Base-by-base conservation (phyloP, 345 rosid species). In the Rhodamnia rubescens region DNA sequence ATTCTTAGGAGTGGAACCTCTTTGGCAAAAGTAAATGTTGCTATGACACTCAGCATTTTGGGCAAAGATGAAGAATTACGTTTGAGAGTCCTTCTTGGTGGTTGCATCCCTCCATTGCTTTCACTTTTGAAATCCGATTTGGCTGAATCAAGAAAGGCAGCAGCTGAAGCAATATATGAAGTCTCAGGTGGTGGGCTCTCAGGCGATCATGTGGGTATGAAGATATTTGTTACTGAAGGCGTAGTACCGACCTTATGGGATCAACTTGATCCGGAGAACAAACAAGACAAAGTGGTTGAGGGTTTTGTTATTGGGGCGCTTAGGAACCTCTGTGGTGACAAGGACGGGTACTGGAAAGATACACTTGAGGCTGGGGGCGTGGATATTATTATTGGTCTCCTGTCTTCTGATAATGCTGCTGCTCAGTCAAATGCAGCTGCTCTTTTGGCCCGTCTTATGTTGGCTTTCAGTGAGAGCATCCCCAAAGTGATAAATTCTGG, bases 381-480 rank as follows among this genome's bases (percentile, higher is more conserved):
- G 20, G 92, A 93, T 91, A 92, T 92, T 85, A 94, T 95, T 82
- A 90, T 95, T 69, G 91, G 90, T 56, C 96, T 95, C 90, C 87
- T 96, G 53, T 92, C 94, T 84, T 96, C 99, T 82, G 98, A 92
- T 86, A 94, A 92, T 86, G 87, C 93, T 24, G 90, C 92, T 87
- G 89, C 98, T 85, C 96, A 93, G 89, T 90, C 98, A 85, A 95
- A 95, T 87, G 94, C 98, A 75, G 99, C 99, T 85, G 92, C 98
- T 89, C 96, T 96, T 14, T 92, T 96, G 93, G 98, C 98, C 56
- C 92, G 93, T 83, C 86, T 96, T 84, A 89, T 93, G 90, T 88
- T 92, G 91, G 92, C 92, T 83, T 94, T 96, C 85, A 89, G 90
- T 49, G 91, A 92, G 84, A 93, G 94, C 87, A 89, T 92, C 78